Evolutionary conservation across 257 asterid genomes (phyloP), one percentile per base, ranked within the genome.

Genomic region (Anisodus acutangulus): DNA sequence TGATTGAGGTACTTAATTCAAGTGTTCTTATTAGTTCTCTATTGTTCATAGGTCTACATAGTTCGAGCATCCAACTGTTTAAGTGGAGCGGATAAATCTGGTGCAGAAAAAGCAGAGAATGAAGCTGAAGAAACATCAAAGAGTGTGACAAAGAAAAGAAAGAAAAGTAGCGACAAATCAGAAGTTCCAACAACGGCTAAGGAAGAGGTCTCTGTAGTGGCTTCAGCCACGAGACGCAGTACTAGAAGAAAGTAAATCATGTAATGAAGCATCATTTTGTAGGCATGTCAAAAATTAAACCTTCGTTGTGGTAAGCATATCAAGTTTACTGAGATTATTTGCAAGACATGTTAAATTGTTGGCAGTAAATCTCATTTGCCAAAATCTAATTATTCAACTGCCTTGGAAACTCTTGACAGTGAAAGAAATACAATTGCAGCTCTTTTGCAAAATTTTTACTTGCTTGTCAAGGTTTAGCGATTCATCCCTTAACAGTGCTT

Each of bases 41-140:
- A 62, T 19, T 60, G 84, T 35, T 66, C 58, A 86, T 88, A 94
- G 98, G 94, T 94, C 41, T 86, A 95, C 86, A 90, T 90, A 57
- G 92, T 92, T 82, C 89, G 93, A 84, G 94, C 95, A 68, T 87
- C 83, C 41, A 69, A 85, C 47, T 70, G 86, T 81, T 45, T 83
- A 78, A 86, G 85, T 26, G 63, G 69, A 58, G 88, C 78, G 6
- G 85, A 84, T 49, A 74, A 62, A 22, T 58, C 10, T 8, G 17
- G 47, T 9, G 71, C 47, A 26, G 45, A 54, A 47, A 89, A 90
- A 84, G 87, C 1, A 80, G 89, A 55, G n/a, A 47, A 74, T 81
- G 90, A 84, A 43, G 90, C 53, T 26, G 91, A 87, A 71, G 89
- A 90, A 70, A 68, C 87, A 15, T 53, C 79, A 35, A 85, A 84